A percentile compares a stretch with the other conserved stretches of the same genome.
phyloP scores from a whole-genome alignment of 441 rosid genomes.

The California macrophylla region DNA sequence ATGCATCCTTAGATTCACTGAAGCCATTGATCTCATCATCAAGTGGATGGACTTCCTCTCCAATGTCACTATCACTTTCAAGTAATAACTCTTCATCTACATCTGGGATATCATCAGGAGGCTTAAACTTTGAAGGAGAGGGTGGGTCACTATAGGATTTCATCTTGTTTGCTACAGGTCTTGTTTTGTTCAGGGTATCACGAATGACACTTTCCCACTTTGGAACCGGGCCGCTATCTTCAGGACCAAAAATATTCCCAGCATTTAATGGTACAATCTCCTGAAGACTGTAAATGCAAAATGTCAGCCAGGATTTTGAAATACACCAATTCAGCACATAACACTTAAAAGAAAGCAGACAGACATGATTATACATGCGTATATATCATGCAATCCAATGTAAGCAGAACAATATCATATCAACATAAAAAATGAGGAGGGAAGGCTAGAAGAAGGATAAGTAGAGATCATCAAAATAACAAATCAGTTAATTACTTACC shows the following conservation, averaged over 20 bases:
- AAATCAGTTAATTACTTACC: slow-evolving; percentile 34
- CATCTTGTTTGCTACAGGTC: slow-evolving; percentile 34
- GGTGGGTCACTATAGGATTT: slow-evolving; percentile 87
- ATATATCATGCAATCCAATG: not conserved
- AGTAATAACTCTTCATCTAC: slow-evolving; percentile 61
- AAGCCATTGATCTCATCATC: slow-evolving; percentile 40
- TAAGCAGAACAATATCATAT: not conserved
- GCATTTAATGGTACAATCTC: slow-evolving; percentile 92
- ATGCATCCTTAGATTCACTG: slow-evolving; percentile 21
- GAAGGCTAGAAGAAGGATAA: not conserved
- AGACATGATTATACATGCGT: not conserved
- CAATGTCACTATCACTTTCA: slow-evolving; percentile 67
- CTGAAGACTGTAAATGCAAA: slow-evolving; percentile 50
- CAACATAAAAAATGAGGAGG: not conserved
- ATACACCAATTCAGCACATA: not conserved
- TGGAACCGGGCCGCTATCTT: slow-evolving; percentile 66
- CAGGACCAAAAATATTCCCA: slow-evolving; percentile 85
- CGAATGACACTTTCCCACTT: slow-evolving; percentile 82
- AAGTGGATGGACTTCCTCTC: slow-evolving; percentile 69
- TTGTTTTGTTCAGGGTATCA: slow-evolving; percentile 49
- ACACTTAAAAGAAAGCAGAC: not conserved
- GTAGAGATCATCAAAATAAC: slow-evolving; percentile 7
- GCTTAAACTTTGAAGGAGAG: slow-evolving; percentile 77
- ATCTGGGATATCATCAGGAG: slow-evolving; percentile 51
- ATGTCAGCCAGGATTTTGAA: slow-evolving; percentile 8